phyloP scores from a whole-genome alignment of 805 yeast species.

The Saccharomycopsis sp. region DNA sequence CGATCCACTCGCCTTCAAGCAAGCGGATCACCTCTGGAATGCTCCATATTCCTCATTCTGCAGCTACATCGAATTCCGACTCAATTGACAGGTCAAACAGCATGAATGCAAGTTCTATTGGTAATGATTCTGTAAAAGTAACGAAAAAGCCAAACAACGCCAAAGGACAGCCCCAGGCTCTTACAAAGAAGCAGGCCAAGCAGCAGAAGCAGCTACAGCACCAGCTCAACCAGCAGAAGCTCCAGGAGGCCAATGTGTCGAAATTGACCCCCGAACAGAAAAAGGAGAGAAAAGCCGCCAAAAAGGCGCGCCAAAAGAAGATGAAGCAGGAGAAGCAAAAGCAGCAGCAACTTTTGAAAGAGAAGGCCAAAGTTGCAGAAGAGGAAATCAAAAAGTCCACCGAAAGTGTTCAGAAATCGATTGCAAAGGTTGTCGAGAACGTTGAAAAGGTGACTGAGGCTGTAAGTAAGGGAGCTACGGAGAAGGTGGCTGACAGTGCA shows the following conservation, averaged over 20 bases:
- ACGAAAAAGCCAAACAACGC: constrained; percentile 15
- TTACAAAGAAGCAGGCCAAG: constrained; percentile 3
- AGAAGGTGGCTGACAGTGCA: not conserved
- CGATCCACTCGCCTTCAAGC: constrained; percentile 23
- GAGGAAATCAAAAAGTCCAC: not conserved
- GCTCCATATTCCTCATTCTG: constrained; percentile 31
- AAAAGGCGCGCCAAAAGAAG: not conserved
- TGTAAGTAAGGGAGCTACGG: not conserved
- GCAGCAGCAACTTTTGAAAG: not conserved
- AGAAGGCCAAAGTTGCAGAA: not conserved
- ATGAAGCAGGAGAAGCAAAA: not conserved
- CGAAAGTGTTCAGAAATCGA: not conserved
- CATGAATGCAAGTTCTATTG: not conserved
- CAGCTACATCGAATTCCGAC: not conserved
- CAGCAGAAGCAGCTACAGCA: constrained; percentile 1
- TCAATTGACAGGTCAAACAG: not conserved
- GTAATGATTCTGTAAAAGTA: not conserved
- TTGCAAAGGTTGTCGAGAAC: not conserved
- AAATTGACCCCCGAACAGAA: not conserved
- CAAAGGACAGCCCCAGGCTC: constrained; percentile 3
- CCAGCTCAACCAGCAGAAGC: not conserved
- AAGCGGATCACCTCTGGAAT: constrained; percentile 39
- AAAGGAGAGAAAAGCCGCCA: constrained; percentile 1
- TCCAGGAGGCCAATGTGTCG: not conserved
- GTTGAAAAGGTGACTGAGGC: not conserved